Evolutionary conservation across 2,329 filamentous ascomycete genomes (phyloP).

Genomic region (Cryphonectria parasitica): DNA sequence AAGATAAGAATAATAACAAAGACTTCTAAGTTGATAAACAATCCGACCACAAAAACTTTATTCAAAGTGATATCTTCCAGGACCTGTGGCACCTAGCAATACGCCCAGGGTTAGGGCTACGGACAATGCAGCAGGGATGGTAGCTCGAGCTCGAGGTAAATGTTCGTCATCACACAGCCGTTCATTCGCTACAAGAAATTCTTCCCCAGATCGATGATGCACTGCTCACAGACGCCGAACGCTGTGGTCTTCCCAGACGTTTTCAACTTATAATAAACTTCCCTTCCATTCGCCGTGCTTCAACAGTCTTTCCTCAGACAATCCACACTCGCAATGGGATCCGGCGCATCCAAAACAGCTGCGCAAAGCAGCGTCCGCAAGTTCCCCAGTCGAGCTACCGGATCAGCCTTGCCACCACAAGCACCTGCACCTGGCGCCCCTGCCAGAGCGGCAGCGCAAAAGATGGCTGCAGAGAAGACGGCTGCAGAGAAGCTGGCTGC

Average conservation of each 20-base stretch:
- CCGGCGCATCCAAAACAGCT: conserved; percentile 27
- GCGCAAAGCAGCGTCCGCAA: conserved; percentile 30
- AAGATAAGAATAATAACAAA: too few species aligned
- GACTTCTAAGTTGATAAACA: too few species aligned
- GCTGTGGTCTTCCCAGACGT: background rate
- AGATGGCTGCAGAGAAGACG: background rate
- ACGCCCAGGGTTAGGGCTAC: background rate
- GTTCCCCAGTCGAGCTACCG: conserved; percentile 36
- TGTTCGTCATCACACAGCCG: conserved; percentile 25
- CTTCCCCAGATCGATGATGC: background rate
- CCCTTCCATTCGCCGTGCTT: background rate
- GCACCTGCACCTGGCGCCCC: conserved; percentile 6
- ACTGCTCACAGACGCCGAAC: background rate
- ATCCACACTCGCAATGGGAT: conserved; percentile 21
- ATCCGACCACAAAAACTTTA: too few species aligned
- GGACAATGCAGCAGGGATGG: background rate
- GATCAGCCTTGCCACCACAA: conserved; percentile 28
- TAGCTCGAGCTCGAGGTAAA: conserved; percentile 7
- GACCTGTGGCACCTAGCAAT: too few species aligned
- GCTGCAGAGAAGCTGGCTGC: conserved; percentile 11
- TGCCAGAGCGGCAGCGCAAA: conserved; percentile 16
- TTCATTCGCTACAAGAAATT: background rate
- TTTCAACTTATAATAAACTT: background rate
- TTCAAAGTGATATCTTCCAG: background rate
- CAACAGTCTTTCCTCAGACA: background rate